Base-by-base conservation (phyloP, 192 early-diverging fungal genomes). In the Backusella morwellensis region DNA sequence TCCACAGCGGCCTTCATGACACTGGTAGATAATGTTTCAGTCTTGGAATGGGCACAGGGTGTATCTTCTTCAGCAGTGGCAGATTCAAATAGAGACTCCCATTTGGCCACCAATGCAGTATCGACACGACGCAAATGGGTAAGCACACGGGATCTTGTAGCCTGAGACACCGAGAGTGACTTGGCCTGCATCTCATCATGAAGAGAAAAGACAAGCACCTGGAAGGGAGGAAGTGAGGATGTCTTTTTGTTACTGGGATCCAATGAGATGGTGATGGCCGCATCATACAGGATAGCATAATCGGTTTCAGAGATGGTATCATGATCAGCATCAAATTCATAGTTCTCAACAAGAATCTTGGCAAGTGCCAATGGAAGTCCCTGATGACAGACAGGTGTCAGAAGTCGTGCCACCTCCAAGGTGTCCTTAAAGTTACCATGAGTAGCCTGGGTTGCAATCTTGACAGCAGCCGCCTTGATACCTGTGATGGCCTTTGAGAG, bases 1-100 rank as follows among this genome's bases (percentile, higher is more conserved):
- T 77, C 73, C 5, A 80, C 29, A 50, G 73, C 75, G n/a, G 75
- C 66, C 35, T 75, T 75, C 74, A 83, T 70, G 26, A 80, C 59
- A 21, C 50, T 41, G 23, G 52, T 21, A 68, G 78, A 79, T 0
- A 66, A 12, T 41, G 14, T 35, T 26, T 42, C 52, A 15, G 66
- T 44, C 17, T 75, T 40, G 17, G 40, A 41, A 8, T 50, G 47
- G 0, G 12, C 14, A 44, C 3, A 14, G 8, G 19, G 47, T n/a
- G 19, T 7, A 50, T 70, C 36, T 41, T 70, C 36, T 32, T 19
- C 15, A 14, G 6, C 11, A 40, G 40, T 21, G 17, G 21, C 1
- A 50, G 36, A 9, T 3, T 42, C 32, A 72, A 72, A 52, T 12
- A 50, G 70, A 9, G 40, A 35, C 8, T 72, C 44, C 72, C 72